These are phyloP conservation scores for Xylariaceae sp. DNA, from an alignment of 2,329 filamentous ascomycete species.

Conservation along the genomic window DNA sequence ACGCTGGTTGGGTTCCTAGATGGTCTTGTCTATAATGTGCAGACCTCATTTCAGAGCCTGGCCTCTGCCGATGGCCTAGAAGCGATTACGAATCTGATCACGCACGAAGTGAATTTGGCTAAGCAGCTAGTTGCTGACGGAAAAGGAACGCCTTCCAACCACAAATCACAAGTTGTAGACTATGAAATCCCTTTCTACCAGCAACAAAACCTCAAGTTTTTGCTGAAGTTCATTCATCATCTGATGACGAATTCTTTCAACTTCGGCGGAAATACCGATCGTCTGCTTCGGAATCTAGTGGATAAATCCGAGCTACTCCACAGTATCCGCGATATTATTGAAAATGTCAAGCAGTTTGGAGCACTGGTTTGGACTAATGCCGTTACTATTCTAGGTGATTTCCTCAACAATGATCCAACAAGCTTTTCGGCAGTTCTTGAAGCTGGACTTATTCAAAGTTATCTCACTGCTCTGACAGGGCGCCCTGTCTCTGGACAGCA, in stretches of 20 bases:
- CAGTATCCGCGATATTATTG: constrained; percentile 76
- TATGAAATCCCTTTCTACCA: constrained; percentile 91
- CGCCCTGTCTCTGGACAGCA: constrained; percentile 40
- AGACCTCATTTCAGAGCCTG: constrained; percentile 78
- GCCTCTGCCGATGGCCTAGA: constrained; percentile 81
- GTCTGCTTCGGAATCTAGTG: constrained; percentile 85
- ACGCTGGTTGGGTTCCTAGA: constrained; percentile 85
- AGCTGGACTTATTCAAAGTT: constrained; percentile 80
- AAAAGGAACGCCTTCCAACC: constrained; percentile 65
- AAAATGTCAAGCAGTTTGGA: constrained; percentile 74
- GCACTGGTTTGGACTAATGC: constrained; percentile 95
- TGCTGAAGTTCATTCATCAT: constrained; percentile 94
- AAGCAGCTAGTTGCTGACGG: constrained; percentile 62
- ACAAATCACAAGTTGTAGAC: constrained; percentile 79
- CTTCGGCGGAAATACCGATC: constrained; percentile 76
- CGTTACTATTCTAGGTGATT: constrained; percentile 86
- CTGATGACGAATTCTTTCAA: constrained; percentile 76
- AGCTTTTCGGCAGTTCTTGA: constrained; percentile 96
- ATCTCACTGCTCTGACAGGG: constrained; percentile 75
- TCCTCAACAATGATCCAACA: constrained; percentile 97
- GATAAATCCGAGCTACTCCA: constrained; percentile 82
- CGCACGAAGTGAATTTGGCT: constrained; percentile 70
- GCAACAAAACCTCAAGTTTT: constrained; percentile 87
- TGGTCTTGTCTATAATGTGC: constrained; percentile 77
- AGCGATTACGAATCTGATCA: constrained; percentile 80